Base-by-base conservation (phyloP, 2,329 filamentous ascomycete species). In the Exophiala dermatitidis region DNA sequence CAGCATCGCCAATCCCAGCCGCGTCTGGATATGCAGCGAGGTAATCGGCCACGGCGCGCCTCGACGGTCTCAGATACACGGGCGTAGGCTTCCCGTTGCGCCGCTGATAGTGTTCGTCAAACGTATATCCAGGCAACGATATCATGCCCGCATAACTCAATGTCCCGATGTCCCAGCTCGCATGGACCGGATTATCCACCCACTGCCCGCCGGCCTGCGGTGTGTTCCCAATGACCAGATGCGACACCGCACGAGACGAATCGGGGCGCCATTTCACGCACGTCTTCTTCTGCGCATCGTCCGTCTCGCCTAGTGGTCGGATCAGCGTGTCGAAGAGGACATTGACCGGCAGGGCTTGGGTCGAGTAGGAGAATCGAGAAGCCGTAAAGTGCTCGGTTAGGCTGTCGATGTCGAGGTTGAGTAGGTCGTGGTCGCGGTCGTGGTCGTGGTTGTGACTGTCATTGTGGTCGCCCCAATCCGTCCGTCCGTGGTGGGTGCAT, bases 131-230 rank as follows among this genome's bases (percentile, higher is more conserved):
- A 0, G 80, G 80, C 29, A 83, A 68, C 9, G 78, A 81, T 4
- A 83, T 70, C 74, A 81, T 79, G 53, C 80, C 78, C 2, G 79
- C 78, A 68, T 83, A 83, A 64, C 79, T 82, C 65, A 83, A 63
- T 0, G 80, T 78, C 41, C 77, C 78, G 57, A 82, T 81, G 52
- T 81, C 73, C 66, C 74, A 75, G 63, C 74, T 79, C 2, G 76
- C 73, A 29, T 71, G 70, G 9, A 74, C 70, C 0, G 75, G 73
- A 52, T 79, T 75, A 46, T 79, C 77, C 1, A 74, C 76, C 80
- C 80, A 83, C 63, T 83, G 80, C 4, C 80, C 80, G 10, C 80
- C 80, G 1, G 78, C 70, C 38, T 71, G 66, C 5, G 67, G 52
- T 0, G 77, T 70, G 52, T 77, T 70, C 10, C 80, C 80, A 50